Conservation (phyloP, 164 flowering plant species). For the Macadamia tetraphylla region DNA sequence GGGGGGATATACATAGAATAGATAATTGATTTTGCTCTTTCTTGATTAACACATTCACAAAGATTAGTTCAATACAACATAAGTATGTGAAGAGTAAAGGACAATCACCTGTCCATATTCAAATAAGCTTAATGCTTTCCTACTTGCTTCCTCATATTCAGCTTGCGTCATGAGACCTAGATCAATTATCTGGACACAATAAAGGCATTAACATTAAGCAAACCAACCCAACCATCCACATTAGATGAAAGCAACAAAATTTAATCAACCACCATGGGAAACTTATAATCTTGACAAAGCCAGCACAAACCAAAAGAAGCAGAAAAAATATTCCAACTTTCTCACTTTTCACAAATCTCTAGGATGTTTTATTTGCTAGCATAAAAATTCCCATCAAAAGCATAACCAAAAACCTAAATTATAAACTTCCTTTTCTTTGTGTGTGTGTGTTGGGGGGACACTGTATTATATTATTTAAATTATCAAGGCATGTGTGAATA, state of each 20-base stretch:
- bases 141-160: slow-evolving; percentile 83
- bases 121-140: slow-evolving; percentile 76
- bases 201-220: slow-evolving; percentile 12
- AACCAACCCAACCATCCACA: neutral
- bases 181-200: slow-evolving; percentile 54
- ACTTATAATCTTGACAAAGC: neutral
- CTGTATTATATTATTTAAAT: neutral
- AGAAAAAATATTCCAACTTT: neutral
- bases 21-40: neutral
- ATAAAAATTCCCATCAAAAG: neutral
- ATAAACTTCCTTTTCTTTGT: too few relatives aligned
- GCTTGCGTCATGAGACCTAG: slow-evolving; percentile 80
- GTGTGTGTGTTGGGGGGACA: too few relatives aligned
- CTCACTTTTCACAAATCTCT: neutral
- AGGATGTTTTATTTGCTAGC: neutral
- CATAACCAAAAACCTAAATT: neutral
- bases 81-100: too few relatives aligned
- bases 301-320: neutral
- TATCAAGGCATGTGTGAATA: too few relatives aligned
- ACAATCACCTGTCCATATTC: slow-evolving; percentile 82
- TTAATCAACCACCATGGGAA: too few relatives aligned
- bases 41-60: neutral
- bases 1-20: neutral
- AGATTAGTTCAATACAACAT: too few relatives aligned
- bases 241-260: neutral